Percentiles rank a stretch among this genome's conserved stretches.
Evolutionary conservation across 148 eudicot species (phyloP).

Genomic region (Chenopodium berlandieri): DNA sequence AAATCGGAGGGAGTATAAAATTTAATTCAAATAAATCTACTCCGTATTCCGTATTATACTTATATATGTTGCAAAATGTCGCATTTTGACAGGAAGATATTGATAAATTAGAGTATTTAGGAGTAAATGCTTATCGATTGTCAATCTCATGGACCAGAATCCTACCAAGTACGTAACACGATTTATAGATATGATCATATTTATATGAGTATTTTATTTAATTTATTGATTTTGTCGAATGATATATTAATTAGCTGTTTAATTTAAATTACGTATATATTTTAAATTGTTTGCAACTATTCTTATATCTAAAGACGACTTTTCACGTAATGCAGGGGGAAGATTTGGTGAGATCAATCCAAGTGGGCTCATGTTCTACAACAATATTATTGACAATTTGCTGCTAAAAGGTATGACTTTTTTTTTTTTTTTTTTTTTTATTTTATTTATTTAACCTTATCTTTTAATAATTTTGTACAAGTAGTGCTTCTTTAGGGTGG

Average conservation of each 20-base stretch:
- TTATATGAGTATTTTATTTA: too few relatives aligned
- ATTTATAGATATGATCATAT: too few relatives aligned
- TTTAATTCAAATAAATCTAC: too few relatives aligned
- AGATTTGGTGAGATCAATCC: slow-evolving; percentile 56
- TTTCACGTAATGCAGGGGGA: slow-evolving; percentile 41
- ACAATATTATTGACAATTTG: slow-evolving; percentile 58
- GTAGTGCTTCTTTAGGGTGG: too few relatives aligned
- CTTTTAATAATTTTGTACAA: neutral
- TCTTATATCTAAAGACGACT: neutral
- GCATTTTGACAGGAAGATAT: slow-evolving; percentile 59
- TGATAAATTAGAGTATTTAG: slow-evolving; percentile 55
- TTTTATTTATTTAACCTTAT: too few relatives aligned
- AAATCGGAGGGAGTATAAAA: too few relatives aligned
- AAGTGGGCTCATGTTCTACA: slow-evolving; percentile 57
- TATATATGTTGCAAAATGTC: neutral
- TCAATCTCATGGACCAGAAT: slow-evolving; percentile 86
- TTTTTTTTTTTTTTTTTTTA: too few relatives aligned
- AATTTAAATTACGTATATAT: too few relatives aligned
- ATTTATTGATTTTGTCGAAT: too few relatives aligned
- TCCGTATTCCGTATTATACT: neutral
- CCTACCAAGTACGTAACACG: slow-evolving; percentile 51
- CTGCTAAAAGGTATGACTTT: slow-evolving; percentile 45
- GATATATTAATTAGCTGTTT: too few relatives aligned
- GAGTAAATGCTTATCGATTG: slow-evolving; percentile 72
- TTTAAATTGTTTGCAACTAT: too few relatives aligned